Conservation (phyloP, 2,329 filamentous ascomycete species). For the Paecilomyces niveus region DNA sequence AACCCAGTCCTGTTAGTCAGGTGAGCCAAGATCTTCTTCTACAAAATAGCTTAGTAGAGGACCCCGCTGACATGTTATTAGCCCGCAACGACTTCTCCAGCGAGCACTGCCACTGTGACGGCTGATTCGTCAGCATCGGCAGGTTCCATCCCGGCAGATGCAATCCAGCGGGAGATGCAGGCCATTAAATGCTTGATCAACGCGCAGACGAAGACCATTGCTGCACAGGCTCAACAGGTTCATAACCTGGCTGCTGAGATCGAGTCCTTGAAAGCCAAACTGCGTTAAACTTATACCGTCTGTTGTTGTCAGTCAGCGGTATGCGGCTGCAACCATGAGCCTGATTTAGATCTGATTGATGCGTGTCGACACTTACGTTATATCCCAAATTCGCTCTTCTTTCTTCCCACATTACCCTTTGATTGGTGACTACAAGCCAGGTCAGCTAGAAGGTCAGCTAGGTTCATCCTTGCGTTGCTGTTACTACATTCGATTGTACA, state of each 20-base stretch:
- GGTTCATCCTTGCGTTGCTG: background rate
- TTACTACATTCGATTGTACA: background rate
- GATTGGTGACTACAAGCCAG: background rate
- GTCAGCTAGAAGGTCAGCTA: background rate
- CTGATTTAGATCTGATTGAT: too few relatives aligned
- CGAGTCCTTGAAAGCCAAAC: constrained; percentile 71
- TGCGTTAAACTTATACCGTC: constrained; percentile 30
- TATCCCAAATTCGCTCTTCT: background rate
- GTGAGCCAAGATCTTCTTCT: background rate
- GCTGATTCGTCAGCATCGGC: constrained; percentile 14
- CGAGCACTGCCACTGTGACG: constrained; percentile 26
- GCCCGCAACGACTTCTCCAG: constrained; percentile 27
- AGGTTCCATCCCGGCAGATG: constrained; percentile 35
- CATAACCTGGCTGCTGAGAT: constrained; percentile 63
- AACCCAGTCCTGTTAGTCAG: constrained; percentile 7
- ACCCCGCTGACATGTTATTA: constrained; percentile 16
- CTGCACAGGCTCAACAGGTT: constrained; percentile 70
- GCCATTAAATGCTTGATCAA: constrained; percentile 74
- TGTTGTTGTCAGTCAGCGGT: background rate
- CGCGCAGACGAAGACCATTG: constrained; percentile 70
- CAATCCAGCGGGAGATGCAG: constrained; percentile 59
- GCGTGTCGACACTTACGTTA: too few relatives aligned
- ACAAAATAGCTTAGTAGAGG: constrained; percentile 7
- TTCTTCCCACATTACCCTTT: background rate
- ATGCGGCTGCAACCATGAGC: background rate